phyloP scores from a whole-genome alignment of 2,329 filamentous ascomycete species.

The Ophiostoma himal-ulmi region DNA sequence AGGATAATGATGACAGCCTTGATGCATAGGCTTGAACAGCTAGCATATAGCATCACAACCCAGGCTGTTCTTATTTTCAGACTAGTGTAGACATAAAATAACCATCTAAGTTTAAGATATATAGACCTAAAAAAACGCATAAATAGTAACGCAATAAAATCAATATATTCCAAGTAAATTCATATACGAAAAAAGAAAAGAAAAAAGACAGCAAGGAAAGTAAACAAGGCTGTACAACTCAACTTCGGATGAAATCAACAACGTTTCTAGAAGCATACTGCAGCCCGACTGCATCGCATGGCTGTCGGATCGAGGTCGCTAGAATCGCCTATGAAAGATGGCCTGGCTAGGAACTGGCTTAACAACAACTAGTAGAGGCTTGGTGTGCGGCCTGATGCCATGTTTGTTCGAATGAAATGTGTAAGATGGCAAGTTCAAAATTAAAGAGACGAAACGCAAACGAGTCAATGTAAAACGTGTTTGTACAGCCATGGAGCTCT shows the following conservation, averaged over 20 bases:
- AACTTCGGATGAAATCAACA: background rate
- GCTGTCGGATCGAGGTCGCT: background rate
- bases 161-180: background rate
- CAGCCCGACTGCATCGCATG: background rate
- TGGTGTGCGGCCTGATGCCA: background rate
- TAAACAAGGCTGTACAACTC: too few relatives aligned
- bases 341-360: too few relatives aligned
- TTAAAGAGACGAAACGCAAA: too few relatives aligned
- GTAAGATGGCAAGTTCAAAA: too few relatives aligned
- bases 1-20: background rate
- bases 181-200: too few relatives aligned
- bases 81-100: too few relatives aligned
- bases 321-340: background rate
- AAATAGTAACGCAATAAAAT: background rate
- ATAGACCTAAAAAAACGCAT: too few relatives aligned
- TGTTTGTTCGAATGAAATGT: background rate
- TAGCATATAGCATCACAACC: too few relatives aligned
- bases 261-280: background rate
- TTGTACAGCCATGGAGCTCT: background rate
- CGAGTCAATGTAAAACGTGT: too few relatives aligned
- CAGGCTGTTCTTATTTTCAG: too few relatives aligned
- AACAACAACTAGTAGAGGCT: background rate
- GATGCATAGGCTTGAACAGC: background rate
- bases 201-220: too few relatives aligned
- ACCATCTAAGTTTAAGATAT: too few relatives aligned